Evolutionary conservation across 2,329 filamentous ascomycete species (phyloP).

Genomic region (Aspergillus novoparasiticus): DNA sequence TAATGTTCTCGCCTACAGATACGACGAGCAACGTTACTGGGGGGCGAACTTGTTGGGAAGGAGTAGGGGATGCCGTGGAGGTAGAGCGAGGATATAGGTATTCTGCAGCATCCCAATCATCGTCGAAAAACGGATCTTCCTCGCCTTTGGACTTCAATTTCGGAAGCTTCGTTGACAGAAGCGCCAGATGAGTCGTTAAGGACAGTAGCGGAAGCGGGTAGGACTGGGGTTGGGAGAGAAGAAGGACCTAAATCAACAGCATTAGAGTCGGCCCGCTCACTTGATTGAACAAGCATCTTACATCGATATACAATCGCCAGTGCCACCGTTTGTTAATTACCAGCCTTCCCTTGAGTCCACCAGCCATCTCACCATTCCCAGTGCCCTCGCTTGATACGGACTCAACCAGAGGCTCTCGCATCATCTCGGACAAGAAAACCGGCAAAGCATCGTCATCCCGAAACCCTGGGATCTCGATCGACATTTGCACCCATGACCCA

Average conservation of each 20-base stretch:
- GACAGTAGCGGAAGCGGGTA: slow-evolving; percentile 93
- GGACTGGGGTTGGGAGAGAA: slow-evolving; percentile 89
- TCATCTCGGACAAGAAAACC: slow-evolving; percentile 83
- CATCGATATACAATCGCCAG: slow-evolving; percentile 95
- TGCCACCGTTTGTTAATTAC: slow-evolving; percentile 91
- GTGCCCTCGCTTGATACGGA: slow-evolving; percentile 71
- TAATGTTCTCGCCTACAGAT: slow-evolving; percentile 80
- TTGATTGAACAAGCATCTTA: slow-evolving; percentile 48
- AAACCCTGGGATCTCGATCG: slow-evolving; percentile 87
- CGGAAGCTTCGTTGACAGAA: slow-evolving; percentile 83
- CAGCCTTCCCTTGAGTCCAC: slow-evolving; percentile 69
- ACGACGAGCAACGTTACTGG: slow-evolving; percentile 91
- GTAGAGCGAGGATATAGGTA: slow-evolving; percentile 68
- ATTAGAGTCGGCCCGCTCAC: neutral
- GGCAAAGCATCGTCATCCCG: slow-evolving; percentile 89
- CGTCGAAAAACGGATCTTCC: slow-evolving; percentile 96
- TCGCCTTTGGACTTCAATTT: slow-evolving; percentile 84
- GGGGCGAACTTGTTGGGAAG: slow-evolving; percentile 57
- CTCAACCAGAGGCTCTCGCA: slow-evolving; percentile 78
- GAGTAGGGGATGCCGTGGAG: slow-evolving; percentile 21
- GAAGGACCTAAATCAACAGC: slow-evolving; percentile 66
- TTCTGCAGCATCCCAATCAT: slow-evolving; percentile 88
- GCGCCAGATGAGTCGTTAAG: slow-evolving; percentile 88
- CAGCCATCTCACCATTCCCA: slow-evolving; percentile 73
- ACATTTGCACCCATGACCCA: slow-evolving; percentile 82